Evolutionary conservation across 352 stramenopile genomes (phyloP).

Genomic region (Phytophthora agathidicida): DNA sequence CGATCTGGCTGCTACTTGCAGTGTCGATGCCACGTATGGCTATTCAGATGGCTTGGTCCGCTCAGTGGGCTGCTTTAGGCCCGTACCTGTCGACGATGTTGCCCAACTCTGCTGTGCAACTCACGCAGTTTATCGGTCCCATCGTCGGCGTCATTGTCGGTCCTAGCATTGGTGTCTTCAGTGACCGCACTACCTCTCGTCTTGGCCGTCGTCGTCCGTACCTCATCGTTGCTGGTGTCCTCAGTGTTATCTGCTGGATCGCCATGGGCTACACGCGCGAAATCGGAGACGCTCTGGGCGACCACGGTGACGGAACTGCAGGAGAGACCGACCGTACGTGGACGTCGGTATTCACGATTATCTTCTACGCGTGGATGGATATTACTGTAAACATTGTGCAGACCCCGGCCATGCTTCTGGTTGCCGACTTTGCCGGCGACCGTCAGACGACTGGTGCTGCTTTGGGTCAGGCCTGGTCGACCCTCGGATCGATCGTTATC

Average conservation of each 20-base stretch:
- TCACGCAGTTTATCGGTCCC: slow-evolving; percentile 26
- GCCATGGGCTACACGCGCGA: slow-evolving; percentile 48
- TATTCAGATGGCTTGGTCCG: slow-evolving; percentile 27
- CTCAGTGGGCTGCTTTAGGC: slow-evolving; percentile 55
- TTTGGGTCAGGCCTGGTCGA: slow-evolving; percentile 45
- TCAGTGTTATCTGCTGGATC: slow-evolving; percentile 50
- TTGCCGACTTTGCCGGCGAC: slow-evolving; percentile 54
- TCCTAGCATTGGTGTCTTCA: slow-evolving; percentile 25
- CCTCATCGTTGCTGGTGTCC: slow-evolving; percentile 43
- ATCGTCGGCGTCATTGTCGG: slow-evolving; percentile 28
- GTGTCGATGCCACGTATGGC: slow-evolving; percentile 31
- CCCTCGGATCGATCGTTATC: slow-evolving; percentile 24
- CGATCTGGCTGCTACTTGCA: slow-evolving; percentile 24
- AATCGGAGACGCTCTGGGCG: slow-evolving; percentile 21
- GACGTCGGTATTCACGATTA: slow-evolving; percentile 26
- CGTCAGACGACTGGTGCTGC: slow-evolving; percentile 48
- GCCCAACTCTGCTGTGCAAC: slow-evolving; percentile 38
- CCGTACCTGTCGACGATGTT: slow-evolving; percentile 55
- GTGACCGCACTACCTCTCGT: slow-evolving; percentile 23
- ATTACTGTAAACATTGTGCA: slow-evolving; percentile 29
- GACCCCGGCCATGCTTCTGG: slow-evolving; percentile 25
- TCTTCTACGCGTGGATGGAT: slow-evolving; percentile 33
- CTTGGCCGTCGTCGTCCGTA: slow-evolving; percentile 22
- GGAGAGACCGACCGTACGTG: slow-evolving; percentile 30
- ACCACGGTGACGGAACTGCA: slow-evolving; percentile 23